Evolutionary conservation across 176 grass and related monocot species (phyloP), one percentile per base, ranked within the genome.

Genomic region (Lolium multiflorum): DNA sequence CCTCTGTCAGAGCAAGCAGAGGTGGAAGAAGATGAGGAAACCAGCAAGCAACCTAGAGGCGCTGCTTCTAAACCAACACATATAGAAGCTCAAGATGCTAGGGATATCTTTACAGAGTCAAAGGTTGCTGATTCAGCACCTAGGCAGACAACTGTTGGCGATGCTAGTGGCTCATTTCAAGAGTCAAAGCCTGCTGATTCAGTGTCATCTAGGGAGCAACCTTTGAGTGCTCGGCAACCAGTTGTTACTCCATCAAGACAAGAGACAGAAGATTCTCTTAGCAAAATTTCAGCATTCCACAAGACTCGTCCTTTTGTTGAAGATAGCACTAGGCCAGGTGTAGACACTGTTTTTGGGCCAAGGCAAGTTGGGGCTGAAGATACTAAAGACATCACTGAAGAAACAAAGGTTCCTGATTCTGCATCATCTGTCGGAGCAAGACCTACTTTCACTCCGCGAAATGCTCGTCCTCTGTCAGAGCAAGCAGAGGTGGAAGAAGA

Each of bases 351-450:
- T 81, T 22, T 68, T 61, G 41, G 9, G 28, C 58, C 77, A 74
- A 9, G 43, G 26, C 12, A 81, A 61, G 62, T 41, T 59, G 18
- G 39, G 62, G 62, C 55, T 83, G 49, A 83, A 49, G 50, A 54
- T 58, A 16, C 17, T 77, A 31, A 82, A 82, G 50, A 76, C 67
- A 38, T 16, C 44, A 56, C 60, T 58, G 64, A 88, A 71, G 87
- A 84, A 50, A 79, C 64, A 79, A 79, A 78, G 56, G 20, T 25
- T 84, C 9, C 51, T 79, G 87, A 79, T 58, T 88, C 87, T 84
- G 46, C 41, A 78, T 10, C 50, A 59, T 41, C 12, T 41, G 21
- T 74, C 71, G 82, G 54, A 49, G 72, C 24, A 75, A 75, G 22
- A 51, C 72, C 47, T 16, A 75, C 72, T 50, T 17, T 51, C 72